A percentile compares a stretch with the other conserved stretches of the same genome.
Conservation (phyloP, 371 early-diverging fungal species). For the Encephalitozoon hellem region DNA sequence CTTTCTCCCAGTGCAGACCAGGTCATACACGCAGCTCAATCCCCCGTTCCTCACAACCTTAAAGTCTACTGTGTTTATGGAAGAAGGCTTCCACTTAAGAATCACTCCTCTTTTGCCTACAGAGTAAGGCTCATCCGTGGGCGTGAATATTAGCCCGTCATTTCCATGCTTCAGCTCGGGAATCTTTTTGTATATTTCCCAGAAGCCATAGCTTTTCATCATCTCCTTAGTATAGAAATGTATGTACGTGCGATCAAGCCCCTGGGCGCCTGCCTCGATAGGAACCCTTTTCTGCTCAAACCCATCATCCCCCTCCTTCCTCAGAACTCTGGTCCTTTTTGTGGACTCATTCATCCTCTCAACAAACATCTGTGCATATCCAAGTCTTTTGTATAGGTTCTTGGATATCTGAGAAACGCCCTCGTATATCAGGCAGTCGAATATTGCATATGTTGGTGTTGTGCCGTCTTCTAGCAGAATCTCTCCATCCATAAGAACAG, state of each 20-base stretch:
- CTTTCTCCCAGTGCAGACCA: conserved; percentile 14
- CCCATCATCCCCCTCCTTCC: background rate
- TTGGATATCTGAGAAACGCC: background rate
- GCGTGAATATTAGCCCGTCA: conserved; percentile 91
- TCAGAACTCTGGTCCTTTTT: background rate
- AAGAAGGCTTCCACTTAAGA: conserved; percentile 95
- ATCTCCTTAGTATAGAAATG: conserved; percentile 51
- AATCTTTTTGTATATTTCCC: conserved; percentile 50
- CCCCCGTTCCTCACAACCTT: conserved; percentile 41
- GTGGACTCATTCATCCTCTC: background rate
- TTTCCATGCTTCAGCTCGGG: conserved; percentile 69
- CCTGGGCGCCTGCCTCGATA: background rate
- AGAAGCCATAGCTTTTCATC: conserved; percentile 58
- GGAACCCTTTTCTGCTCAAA: background rate
- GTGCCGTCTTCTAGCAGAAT: conserved; percentile 25
- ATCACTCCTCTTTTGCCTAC: conserved; percentile 75
- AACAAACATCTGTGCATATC: conserved; percentile 40
- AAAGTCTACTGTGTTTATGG: conserved; percentile 91
- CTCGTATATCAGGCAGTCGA: conserved; percentile 56
- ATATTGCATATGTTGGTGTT: conserved; percentile 43
- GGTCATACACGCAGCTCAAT: background rate
- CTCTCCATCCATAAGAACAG: conserved; percentile 59
- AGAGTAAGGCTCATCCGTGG: conserved; percentile 70
- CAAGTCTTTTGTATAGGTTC: conserved; percentile 49
- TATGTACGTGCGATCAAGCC: background rate